Evolutionary conservation across 106 monocot species (phyloP).

Genomic region (Dendrobium chrysotoxum): DNA sequence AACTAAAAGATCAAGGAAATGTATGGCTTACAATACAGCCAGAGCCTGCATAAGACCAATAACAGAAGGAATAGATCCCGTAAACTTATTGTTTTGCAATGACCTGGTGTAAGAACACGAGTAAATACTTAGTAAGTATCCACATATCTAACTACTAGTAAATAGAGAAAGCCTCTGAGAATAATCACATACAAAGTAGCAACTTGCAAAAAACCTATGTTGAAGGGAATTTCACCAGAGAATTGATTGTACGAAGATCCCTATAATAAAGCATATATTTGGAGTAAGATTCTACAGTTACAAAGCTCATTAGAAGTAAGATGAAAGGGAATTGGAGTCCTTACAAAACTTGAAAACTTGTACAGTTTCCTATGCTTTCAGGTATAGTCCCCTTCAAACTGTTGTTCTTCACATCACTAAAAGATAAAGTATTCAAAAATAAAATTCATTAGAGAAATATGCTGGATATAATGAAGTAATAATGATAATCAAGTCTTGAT

Average conservation of each 20-base stretch:
- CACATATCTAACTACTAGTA: neutral
- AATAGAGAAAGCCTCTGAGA: neutral
- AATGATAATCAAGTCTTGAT: no score
- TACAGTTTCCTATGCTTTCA: constrained; percentile 84
- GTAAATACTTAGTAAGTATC: neutral
- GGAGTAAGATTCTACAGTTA: neutral
- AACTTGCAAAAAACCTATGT: constrained; percentile 95
- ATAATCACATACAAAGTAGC: constrained; percentile 73
- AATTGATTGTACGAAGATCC: constrained; percentile 87
- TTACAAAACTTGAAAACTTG: constrained; percentile 98
- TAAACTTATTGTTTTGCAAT: constrained; percentile 86
- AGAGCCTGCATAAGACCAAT: constrained; percentile 99
- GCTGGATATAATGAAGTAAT: no score
- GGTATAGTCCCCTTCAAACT: constrained; percentile 89
- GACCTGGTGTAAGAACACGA: constrained; percentile 32
- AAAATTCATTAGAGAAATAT: no score
- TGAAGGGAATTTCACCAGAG: constrained; percentile 85
- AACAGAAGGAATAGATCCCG: constrained; percentile 78
- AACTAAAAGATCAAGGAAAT: neutral
- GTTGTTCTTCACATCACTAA: constrained; percentile 92
- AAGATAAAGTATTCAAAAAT: neutral
- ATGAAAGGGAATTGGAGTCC: constrained; percentile 9
- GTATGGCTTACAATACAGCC: constrained; percentile 69
- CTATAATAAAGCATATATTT: constrained; percentile 26
- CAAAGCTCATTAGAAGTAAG: neutral